phyloP scores from a whole-genome alignment of 148 eudicot species.

The Chenopodium suecicum region DNA sequence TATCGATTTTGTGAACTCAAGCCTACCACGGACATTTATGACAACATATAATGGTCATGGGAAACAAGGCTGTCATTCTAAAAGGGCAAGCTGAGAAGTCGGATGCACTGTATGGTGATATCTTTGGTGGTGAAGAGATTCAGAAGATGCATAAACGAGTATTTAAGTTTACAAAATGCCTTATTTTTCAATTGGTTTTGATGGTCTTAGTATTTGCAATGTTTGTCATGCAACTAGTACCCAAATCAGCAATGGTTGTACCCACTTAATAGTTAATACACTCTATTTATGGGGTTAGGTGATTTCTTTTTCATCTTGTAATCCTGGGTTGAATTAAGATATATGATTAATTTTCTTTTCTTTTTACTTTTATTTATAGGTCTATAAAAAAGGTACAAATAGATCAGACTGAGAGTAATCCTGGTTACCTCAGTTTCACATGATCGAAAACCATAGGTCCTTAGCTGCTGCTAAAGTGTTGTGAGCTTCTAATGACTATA shows the following conservation, averaged over 20 bases:
- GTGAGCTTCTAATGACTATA: background rate
- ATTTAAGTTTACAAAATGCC: slow-evolving; percentile 34
- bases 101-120: slow-evolving; percentile 24
- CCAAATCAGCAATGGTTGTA: slow-evolving; percentile 48
- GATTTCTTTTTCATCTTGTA: background rate
- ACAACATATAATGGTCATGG: too few relatives aligned
- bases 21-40: too few relatives aligned
- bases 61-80: slow-evolving; percentile 22
- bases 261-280: slow-evolving; percentile 48
- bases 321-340: background rate
- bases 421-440: background rate
- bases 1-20: too few relatives aligned
- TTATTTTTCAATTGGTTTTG: slow-evolving; percentile 54
- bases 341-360: background rate
- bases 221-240: slow-evolving; percentile 39
- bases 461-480: background rate
- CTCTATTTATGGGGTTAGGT: background rate
- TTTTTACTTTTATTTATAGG: background rate
- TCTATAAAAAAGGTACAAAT: background rate
- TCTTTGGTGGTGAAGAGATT: slow-evolving; percentile 36
- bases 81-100: slow-evolving; percentile 37
- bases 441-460: background rate
- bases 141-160: slow-evolving; percentile 50
- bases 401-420: background rate
- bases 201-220: slow-evolving; percentile 40